phyloP scores from a whole-genome alignment of 2,329 filamentous ascomycete genomes.

The Scleromitrula shiraiana region DNA sequence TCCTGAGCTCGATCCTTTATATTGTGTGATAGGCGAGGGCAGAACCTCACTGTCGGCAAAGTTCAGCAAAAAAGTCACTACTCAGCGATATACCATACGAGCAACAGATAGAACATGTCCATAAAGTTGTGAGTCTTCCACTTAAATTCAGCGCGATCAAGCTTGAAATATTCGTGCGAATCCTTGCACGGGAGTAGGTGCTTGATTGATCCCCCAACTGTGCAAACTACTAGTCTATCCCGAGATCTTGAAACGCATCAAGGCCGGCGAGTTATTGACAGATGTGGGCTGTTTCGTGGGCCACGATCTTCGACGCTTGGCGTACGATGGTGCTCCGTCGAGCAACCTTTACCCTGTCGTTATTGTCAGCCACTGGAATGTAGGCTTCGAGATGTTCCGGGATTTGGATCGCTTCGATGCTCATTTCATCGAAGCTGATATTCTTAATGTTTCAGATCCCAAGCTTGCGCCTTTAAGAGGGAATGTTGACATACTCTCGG shows the following conservation, averaged over 20 bases:
- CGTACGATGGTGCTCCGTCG: constrained; percentile 30
- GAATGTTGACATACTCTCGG: constrained; percentile 36
- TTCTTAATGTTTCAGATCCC: constrained; percentile 15
- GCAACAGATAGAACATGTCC: not conserved
- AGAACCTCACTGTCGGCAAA: too few species aligned
- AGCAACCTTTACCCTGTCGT: constrained; percentile 29
- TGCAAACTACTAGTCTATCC: constrained; percentile 10
- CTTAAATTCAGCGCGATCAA: constrained; percentile 10
- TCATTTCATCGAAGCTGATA: constrained; percentile 29
- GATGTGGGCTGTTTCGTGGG: constrained; percentile 31
- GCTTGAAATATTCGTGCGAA: constrained; percentile 14
- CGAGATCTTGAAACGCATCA: constrained; percentile 12
- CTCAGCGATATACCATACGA: not conserved
- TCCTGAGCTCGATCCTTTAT: too few species aligned
- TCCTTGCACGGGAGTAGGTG: constrained; percentile 17
- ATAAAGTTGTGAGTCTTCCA: not conserved
- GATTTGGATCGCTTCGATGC: constrained; percentile 28
- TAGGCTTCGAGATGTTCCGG: constrained; percentile 33
- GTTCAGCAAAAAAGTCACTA: too few species aligned
- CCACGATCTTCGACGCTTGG: constrained; percentile 32
- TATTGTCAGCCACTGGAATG: constrained; percentile 25
- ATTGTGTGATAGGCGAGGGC: too few species aligned
- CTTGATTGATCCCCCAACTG: constrained; percentile 16
- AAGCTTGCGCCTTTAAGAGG: constrained; percentile 30
- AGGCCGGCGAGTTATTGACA: constrained; percentile 12